Percentiles rank a stretch among this genome's conserved stretches.
These are phyloP conservation scores for Tylopilus balloui DNA, from an alignment of 768 basidiomycete genomes.

Conservation along the genomic window DNA sequence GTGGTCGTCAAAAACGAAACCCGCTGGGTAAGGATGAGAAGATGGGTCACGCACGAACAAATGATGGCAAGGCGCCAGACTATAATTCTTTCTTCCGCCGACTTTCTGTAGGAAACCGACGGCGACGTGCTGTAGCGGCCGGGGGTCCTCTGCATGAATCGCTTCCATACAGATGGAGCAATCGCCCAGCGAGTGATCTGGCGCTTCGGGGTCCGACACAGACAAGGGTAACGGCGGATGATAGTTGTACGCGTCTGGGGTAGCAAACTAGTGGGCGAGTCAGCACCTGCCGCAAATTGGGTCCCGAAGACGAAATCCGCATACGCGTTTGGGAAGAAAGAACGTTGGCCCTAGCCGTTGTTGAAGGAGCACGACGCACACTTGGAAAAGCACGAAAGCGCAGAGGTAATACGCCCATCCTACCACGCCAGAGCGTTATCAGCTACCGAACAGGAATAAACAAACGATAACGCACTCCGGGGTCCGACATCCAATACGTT, in stretches of 20 bases:
- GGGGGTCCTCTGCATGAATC: slow-evolving; percentile 51
- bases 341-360: slow-evolving; percentile 75
- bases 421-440: slow-evolving; percentile 24
- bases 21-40: too few species aligned
- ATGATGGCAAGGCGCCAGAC: slow-evolving; percentile 86
- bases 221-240: slow-evolving; percentile 66
- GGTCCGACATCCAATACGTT: slow-evolving; percentile 83
- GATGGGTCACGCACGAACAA: slow-evolving; percentile 66
- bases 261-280: slow-evolving; percentile 45
- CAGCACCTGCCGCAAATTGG: background rate
- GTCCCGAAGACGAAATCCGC: slow-evolving; percentile 19
- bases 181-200: slow-evolving; percentile 74
- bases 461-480: slow-evolving; percentile 46
- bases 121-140: slow-evolving; percentile 33
- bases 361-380: slow-evolving; percentile 61
- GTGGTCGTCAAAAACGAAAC: background rate
- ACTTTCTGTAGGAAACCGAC: slow-evolving; percentile 37
- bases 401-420: slow-evolving; percentile 65
- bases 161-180: slow-evolving; percentile 94
- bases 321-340: slow-evolving; percentile 70
- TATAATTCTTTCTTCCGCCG: slow-evolving; percentile 59
- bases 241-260: slow-evolving; percentile 70
- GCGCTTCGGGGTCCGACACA: slow-evolving; percentile 65
- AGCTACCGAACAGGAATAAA: background rate
- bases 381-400: slow-evolving; percentile 58